Percentiles rank a stretch among this genome's conserved stretches.
These are phyloP conservation scores for Phlebopus sp. DNA, from an alignment of 1,284 basidiomycete genomes.

Conservation along the genomic window DNA sequence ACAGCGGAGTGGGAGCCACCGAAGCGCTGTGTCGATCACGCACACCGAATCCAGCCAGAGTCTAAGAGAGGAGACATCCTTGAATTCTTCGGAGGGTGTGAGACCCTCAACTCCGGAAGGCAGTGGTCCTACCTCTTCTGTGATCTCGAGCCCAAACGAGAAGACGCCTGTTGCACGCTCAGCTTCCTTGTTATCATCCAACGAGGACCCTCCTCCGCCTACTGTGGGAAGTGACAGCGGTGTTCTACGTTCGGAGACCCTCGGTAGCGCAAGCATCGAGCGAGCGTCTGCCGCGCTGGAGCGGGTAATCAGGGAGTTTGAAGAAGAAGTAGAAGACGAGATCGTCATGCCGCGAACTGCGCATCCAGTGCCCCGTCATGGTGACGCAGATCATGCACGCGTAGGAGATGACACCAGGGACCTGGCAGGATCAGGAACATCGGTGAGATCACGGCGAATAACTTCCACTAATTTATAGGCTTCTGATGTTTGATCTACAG, in stretches of 20 bases:
- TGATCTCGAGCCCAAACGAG: constrained; percentile 51
- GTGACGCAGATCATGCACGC: constrained; percentile 26
- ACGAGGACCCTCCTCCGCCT: constrained; percentile 23
- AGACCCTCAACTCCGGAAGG: constrained; percentile 55
- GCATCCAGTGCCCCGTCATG: constrained; percentile 41
- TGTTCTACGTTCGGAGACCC: constrained; percentile 14
- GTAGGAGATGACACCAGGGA: constrained; percentile 18
- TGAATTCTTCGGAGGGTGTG: constrained; percentile 45
- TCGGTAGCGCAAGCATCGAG: constrained; percentile 51
- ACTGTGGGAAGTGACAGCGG: constrained; percentile 26
- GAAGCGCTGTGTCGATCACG: constrained; percentile 48
- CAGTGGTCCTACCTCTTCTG: constrained; percentile 36
- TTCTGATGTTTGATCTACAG: constrained; percentile 18
- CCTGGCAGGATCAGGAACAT: constrained; percentile 15
- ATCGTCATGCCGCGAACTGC: constrained; percentile 67
- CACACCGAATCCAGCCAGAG: constrained; percentile 47
- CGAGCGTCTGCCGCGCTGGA: constrained; percentile 69
- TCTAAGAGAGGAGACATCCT: constrained; percentile 40
- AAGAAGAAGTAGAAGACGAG: constrained; percentile 65
- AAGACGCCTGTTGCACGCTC: constrained; percentile 39
- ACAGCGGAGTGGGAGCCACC: constrained; percentile 44
- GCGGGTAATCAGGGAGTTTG: constrained; percentile 69
- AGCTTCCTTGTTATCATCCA: constrained; percentile 35
- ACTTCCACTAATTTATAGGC: constrained; percentile 4
- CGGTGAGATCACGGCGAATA: constrained; percentile 20